A percentile compares a stretch with the other conserved stretches of the same genome.
Evolutionary conservation across 2,329 filamentous ascomycete genomes (phyloP).

Genomic region (Claviceps fusiformis): DNA sequence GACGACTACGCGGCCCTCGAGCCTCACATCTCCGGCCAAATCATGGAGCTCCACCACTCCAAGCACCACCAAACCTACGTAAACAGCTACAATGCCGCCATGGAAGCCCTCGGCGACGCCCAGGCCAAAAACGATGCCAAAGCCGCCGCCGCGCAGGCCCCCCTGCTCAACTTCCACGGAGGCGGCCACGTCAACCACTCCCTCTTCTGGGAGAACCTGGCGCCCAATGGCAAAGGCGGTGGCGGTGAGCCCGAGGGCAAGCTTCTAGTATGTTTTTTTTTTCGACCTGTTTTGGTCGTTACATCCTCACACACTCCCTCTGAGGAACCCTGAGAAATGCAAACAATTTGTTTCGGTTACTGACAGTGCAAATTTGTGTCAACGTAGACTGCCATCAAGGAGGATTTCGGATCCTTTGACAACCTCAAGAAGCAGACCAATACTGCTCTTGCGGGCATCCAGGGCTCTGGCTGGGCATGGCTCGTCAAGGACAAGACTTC

Average conservation of each 20-base stretch:
- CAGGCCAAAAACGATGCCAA: constrained; percentile 46
- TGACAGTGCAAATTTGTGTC: background rate
- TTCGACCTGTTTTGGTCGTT: background rate
- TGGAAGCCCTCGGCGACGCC: constrained; percentile 56
- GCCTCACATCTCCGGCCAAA: constrained; percentile 67
- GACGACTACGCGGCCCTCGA: constrained; percentile 97
- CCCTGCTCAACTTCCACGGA: constrained; percentile 62
- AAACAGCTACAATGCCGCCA: constrained; percentile 70
- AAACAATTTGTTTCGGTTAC: no score
- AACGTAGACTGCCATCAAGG: constrained; percentile 41
- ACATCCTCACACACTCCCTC: no score
- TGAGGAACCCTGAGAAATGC: no score
- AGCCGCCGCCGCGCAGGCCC: constrained; percentile 35
- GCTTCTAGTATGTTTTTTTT: constrained; percentile 35
- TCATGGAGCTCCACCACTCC: constrained; percentile 93
- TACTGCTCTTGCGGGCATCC: constrained; percentile 56
- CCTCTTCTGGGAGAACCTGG: constrained; percentile 74
- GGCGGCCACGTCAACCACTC: constrained; percentile 80
- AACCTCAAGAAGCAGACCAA: constrained; percentile 55
- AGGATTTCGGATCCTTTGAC: constrained; percentile 54
- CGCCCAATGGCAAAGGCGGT: constrained; percentile 48
- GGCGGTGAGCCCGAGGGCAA: constrained; percentile 48
- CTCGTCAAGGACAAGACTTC: constrained; percentile 57
- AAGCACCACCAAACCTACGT: constrained; percentile 94
- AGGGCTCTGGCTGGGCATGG: constrained; percentile 88